phyloP scores from a whole-genome alignment of 495 filamentous ascomycete species.

The Bacidia rubella region DNA sequence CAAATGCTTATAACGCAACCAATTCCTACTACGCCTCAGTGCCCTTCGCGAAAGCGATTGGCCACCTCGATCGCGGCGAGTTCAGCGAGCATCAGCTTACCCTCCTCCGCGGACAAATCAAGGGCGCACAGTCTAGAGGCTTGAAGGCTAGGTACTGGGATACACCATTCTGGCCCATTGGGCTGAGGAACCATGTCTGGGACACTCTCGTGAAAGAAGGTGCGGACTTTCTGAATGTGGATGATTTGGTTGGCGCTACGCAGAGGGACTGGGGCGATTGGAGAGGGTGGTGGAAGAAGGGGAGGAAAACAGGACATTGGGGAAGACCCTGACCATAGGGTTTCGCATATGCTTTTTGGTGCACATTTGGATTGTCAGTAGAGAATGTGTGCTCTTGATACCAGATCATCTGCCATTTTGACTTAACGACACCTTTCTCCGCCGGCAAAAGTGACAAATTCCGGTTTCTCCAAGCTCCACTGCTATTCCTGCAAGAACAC shows the following conservation, averaged over 20 bases:
- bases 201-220: slow-evolving; percentile 55
- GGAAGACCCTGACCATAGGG: not conserved
- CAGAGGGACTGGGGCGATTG: slow-evolving; percentile 28
- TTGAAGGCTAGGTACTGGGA: slow-evolving; percentile 70
- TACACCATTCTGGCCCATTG: slow-evolving; percentile 63
- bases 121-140: slow-evolving; percentile 53
- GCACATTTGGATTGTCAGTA: too few species aligned
- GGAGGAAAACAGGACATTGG: not conserved
- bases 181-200: slow-evolving; percentile 62
- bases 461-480: too few species aligned
- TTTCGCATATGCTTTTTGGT: too few species aligned
- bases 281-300: slow-evolving; percentile 1
- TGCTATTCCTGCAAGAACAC: too few species aligned
- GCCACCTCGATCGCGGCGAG: slow-evolving; percentile 17
- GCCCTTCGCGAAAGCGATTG: slow-evolving; percentile 26
- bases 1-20: slow-evolving; percentile 20
- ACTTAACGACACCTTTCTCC: too few species aligned
- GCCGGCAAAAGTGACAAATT: too few species aligned
- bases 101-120: slow-evolving; percentile 49
- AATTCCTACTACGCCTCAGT: slow-evolving; percentile 38
- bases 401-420: too few species aligned
- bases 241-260: slow-evolving; percentile 25
- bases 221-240: slow-evolving; percentile 52
- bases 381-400: too few species aligned
- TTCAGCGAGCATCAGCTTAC: slow-evolving; percentile 37